A percentile compares a stretch with the other conserved stretches of the same genome.
These are phyloP conservation scores for Cryptococcus sp. DNA, from an alignment of 1,284 basidiomycete genomes.

Conservation along the genomic window DNA sequence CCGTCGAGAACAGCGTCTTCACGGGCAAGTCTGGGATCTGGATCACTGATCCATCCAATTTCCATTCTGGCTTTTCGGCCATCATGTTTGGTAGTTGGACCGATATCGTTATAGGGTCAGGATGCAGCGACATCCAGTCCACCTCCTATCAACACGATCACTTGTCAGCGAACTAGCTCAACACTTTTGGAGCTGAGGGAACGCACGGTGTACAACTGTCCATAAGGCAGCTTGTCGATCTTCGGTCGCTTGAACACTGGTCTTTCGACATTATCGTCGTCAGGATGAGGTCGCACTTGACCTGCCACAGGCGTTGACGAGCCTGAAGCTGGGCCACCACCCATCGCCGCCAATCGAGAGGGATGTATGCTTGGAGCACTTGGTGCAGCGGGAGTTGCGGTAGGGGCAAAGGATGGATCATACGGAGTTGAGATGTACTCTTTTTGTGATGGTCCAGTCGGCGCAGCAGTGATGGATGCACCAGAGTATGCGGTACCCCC, in stretches of 20 bases:
- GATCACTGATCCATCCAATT: conserved; percentile 76
- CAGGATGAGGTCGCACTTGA: conserved; percentile 46
- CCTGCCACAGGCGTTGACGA: conserved; percentile 24
- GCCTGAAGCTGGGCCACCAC: not conserved
- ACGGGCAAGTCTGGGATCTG: conserved; percentile 77
- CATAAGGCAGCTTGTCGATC: conserved; percentile 76
- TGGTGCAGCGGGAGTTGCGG: conserved; percentile 56
- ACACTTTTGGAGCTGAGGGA: not conserved
- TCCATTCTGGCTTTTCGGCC: conserved; percentile 83
- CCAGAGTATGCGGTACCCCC: conserved; percentile 43
- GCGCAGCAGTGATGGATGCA: conserved; percentile 51
- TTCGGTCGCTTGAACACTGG: conserved; percentile 69
- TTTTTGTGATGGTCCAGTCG: conserved; percentile 37
- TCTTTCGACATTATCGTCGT: conserved; percentile 64
- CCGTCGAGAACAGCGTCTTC: conserved; percentile 75
- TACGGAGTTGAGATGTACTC: conserved; percentile 49
- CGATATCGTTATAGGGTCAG: conserved; percentile 78
- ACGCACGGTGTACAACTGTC: conserved; percentile 74
- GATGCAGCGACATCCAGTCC: conserved; percentile 86
- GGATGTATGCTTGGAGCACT: conserved; percentile 31
- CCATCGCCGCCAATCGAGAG: conserved; percentile 29
- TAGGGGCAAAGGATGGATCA: conserved; percentile 56
- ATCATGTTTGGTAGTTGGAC: conserved; percentile 74
- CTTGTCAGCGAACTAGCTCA: too few species aligned
- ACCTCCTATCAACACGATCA: conserved; percentile 39